Evolutionary conservation across 2,329 filamentous ascomycete species (phyloP).

Genomic region (Curvularia verruculosa): DNA sequence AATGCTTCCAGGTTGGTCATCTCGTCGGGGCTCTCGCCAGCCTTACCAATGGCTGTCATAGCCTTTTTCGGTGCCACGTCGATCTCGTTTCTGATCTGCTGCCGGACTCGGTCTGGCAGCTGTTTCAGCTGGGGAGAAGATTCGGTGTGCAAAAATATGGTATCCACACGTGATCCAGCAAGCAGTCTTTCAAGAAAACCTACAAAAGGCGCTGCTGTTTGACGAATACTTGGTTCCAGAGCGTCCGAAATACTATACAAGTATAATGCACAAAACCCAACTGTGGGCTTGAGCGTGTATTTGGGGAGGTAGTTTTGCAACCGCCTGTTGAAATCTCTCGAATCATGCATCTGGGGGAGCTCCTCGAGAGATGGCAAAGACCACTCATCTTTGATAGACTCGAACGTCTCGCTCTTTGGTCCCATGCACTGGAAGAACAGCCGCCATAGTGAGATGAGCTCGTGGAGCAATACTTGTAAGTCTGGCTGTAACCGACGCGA

Average conservation of each 20-base stretch:
- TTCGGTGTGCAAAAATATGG: slow-evolving; percentile 20
- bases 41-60: slow-evolving; percentile 19
- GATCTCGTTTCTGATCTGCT: slow-evolving; percentile 27
- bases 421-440: slow-evolving; percentile 44
- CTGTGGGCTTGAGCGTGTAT: slow-evolving; percentile 15
- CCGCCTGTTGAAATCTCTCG: slow-evolving; percentile 28
- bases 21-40: slow-evolving; percentile 10
- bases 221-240: slow-evolving; percentile 19
- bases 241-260: slow-evolving; percentile 39
- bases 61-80: slow-evolving; percentile 33
- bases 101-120: slow-evolving; percentile 25
- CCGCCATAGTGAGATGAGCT: slow-evolving; percentile 43
- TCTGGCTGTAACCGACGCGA: slow-evolving; percentile 13
- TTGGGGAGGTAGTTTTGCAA: slow-evolving; percentile 36
- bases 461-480: slow-evolving; percentile 29
- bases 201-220: slow-evolving; percentile 37
- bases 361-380: slow-evolving; percentile 26
- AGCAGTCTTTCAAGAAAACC: slow-evolving; percentile 34
- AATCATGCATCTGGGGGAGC: slow-evolving; percentile 7
- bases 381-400: slow-evolving; percentile 35
- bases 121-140: slow-evolving; percentile 14
- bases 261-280: slow-evolving; percentile 41
- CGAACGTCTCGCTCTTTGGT: slow-evolving; percentile 15
- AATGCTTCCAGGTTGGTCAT: slow-evolving; percentile 30
- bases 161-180: slow-evolving; percentile 25